phyloP scores from a whole-genome alignment of 257 asterid species.

The Solanum neorickii region DNA sequence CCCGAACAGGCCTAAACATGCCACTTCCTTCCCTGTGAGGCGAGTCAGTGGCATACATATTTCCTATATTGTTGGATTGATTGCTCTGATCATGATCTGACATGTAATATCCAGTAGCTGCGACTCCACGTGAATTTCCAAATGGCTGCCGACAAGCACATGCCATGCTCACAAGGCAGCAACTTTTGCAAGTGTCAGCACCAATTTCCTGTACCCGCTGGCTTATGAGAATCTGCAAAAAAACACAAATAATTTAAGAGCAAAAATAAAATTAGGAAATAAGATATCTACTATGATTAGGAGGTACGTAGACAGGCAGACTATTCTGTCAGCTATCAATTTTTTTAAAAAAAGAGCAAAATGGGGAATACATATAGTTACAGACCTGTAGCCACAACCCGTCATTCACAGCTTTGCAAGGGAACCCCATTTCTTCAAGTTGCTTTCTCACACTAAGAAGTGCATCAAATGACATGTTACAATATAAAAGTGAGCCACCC shows the following conservation, averaged over 20 bases:
- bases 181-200: constrained; percentile 75
- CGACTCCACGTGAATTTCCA: constrained; percentile 49
- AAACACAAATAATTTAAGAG: constrained; percentile 7
- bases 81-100: constrained; percentile 59
- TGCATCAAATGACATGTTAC: constrained; percentile 94
- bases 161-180: constrained; percentile 56
- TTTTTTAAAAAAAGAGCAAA: background rate
- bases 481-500: constrained; percentile 81
- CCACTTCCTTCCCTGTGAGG: constrained; percentile 75
- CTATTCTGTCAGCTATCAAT: background rate
- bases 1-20: constrained; percentile 70
- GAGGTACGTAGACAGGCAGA: background rate
- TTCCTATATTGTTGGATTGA: constrained; percentile 49
- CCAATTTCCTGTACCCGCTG: constrained; percentile 90
- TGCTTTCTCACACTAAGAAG: constrained; percentile 79
- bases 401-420: constrained; percentile 95
- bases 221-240: constrained; percentile 73
- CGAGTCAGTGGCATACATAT: constrained; percentile 54
- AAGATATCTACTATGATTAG: background rate
- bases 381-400: constrained; percentile 96
- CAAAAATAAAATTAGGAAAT: background rate
- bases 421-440: constrained; percentile 96
- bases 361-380: background rate
- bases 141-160: constrained; percentile 80
- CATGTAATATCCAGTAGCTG: constrained; percentile 54